Evolutionary conservation across 2,329 filamentous ascomycete species (phyloP).

Genomic region (Alternaria infectoria): DNA sequence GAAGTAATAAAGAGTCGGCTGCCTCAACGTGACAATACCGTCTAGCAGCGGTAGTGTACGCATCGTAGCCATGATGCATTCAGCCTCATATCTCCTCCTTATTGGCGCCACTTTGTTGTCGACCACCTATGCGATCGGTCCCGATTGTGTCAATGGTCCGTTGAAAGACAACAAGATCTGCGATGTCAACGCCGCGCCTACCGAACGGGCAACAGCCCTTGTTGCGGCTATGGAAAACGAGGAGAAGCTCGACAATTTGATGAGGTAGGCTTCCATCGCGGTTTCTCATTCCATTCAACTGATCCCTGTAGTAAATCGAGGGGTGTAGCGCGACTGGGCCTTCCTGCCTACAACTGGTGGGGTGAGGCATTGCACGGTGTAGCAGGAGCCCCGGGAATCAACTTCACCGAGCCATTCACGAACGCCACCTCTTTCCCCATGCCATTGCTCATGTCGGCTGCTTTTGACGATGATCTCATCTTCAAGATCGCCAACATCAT

Average conservation of each 20-base stretch:
- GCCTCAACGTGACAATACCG: background rate
- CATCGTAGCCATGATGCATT: conserved; percentile 1
- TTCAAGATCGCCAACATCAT: conserved; percentile 62
- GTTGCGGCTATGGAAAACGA: conserved; percentile 59
- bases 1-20: background rate
- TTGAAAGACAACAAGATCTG: conserved; percentile 58
- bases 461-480: conserved; percentile 69
- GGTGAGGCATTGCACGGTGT: conserved; percentile 69
- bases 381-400: conserved; percentile 60
- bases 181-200: conserved; percentile 48
- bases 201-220: conserved; percentile 56
- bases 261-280: conserved; percentile 15
- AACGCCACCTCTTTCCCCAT: conserved; percentile 70
- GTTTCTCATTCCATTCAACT: conserved; percentile 32
- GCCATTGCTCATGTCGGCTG: conserved; percentile 67
- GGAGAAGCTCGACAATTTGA: conserved; percentile 56
- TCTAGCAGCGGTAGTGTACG: background rate
- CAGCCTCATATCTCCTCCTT: background rate
- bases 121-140: conserved; percentile 30
- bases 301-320: conserved; percentile 54
- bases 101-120: conserved; percentile 6
- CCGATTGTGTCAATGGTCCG: conserved; percentile 59
- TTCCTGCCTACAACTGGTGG: conserved; percentile 62
- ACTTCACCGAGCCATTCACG: conserved; percentile 62
- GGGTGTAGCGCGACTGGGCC: conserved; percentile 62